Evolutionary conservation across 2,329 filamentous ascomycete genomes (phyloP), one percentile per base, ranked within the genome.

Genomic region (Zarea fungicola): DNA sequence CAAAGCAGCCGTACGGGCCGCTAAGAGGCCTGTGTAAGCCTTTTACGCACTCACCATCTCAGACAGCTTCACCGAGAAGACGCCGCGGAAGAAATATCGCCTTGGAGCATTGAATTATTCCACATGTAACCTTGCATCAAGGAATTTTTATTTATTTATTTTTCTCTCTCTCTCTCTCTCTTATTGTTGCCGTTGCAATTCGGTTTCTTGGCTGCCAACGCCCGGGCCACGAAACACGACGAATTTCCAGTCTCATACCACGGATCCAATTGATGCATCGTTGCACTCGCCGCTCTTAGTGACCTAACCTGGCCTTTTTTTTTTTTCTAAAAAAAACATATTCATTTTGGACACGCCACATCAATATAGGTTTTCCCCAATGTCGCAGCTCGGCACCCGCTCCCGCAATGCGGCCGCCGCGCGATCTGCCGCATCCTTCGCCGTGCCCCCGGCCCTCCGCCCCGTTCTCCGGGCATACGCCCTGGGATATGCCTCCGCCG

Each of bases 401-500:
- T 48, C 45, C 14, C 28, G 28, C 25, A n/a, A 21, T 22, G 16
- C 29, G 13, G 26, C 28, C 18, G 26, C 18, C 21, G 13, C 36
- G 26, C 16, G 1, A 10, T 22, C 34, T 11, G 11, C 25, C 25
- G 29, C 45, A 13, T 18, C 45, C 32, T 60, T 58, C 25, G 54
- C 58, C 37, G 51, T 83, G 37, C 77, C 79, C 25, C 68, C 74
- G 11, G 53, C 72, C 34, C 63, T 84, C 26, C 73, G 76, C 45
- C 81, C 81, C 14, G 62, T 81, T 21, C 58, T 81, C 47, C 74
- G 79, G 51, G 81, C 81, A 40, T 85, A 81, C 62, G 59, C 80
- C 13, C 58, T 84, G 28, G 81, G 80, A 25, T 84, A 83, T 66
- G 74, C 74, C 16, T 83, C 79, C 44, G 71, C 74, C 28, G 78